Percentiles rank a stretch among this genome's conserved stretches.
phyloP scores from a whole-genome alignment of 129 eudicot genomes.

The Scalesia atractyloides region DNA sequence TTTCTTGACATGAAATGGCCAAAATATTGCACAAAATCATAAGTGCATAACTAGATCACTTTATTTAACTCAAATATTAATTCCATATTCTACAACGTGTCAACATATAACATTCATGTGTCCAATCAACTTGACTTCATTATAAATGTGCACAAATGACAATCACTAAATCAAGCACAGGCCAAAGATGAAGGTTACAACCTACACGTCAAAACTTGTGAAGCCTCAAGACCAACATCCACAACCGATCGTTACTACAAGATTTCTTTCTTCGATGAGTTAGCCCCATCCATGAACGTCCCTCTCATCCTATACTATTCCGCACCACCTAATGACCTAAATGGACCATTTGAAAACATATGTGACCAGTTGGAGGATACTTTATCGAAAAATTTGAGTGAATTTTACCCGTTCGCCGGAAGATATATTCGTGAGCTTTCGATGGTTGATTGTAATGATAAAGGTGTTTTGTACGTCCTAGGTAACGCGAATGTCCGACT shows the following conservation, averaged over 20 bases:
- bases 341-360: background rate
- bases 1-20: background rate
- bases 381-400: conserved; percentile 18
- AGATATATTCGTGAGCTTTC: conserved; percentile 32
- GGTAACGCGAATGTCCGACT: conserved; percentile 22
- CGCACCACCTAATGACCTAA: background rate
- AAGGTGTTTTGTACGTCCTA: conserved; percentile 37
- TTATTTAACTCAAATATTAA: background rate
- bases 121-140: background rate
- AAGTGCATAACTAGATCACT: background rate
- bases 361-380: conserved; percentile 27
- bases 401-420: conserved; percentile 48
- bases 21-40: background rate
- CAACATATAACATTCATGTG: too few species aligned
- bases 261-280: conserved; percentile 28
- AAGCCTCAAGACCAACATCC: conserved; percentile 27
- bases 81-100: too few species aligned
- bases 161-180: background rate
- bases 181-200: conserved; percentile 18
- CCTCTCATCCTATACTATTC: conserved; percentile 42
- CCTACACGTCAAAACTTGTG: conserved; percentile 12
- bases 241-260: conserved; percentile 23
- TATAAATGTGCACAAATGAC: background rate
- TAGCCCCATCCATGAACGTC: conserved; percentile 37
- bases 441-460: conserved; percentile 21